phyloP scores from a whole-genome alignment of 768 basidiomycete genomes.

The Holtermannia corniformis region DNA sequence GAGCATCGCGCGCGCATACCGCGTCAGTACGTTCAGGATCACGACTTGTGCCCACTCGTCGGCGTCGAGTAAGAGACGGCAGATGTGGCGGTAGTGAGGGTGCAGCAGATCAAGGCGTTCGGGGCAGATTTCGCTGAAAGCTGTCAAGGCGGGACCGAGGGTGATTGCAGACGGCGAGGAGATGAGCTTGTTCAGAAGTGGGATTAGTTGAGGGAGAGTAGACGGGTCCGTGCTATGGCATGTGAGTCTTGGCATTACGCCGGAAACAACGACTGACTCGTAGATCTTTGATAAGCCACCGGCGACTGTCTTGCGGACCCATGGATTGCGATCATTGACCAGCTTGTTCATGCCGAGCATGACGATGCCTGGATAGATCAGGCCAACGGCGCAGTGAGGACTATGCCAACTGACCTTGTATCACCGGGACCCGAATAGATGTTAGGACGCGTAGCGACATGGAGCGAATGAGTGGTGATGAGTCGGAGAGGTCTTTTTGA shows the following conservation, averaged over 20 bases:
- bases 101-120: slow-evolving; percentile 80
- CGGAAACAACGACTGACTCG: slow-evolving; percentile 48
- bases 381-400: too few relatives aligned
- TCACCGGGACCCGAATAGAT: slow-evolving; percentile 81
- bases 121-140: slow-evolving; percentile 80
- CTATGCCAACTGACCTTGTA: too few relatives aligned
- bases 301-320: slow-evolving; percentile 86
- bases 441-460: slow-evolving; percentile 92
- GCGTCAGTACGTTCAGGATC: slow-evolving; percentile 62
- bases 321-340: slow-evolving; percentile 82
- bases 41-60: slow-evolving; percentile 96
- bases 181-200: slow-evolving; percentile 43
- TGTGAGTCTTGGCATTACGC: background rate
- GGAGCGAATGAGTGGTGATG: slow-evolving; percentile 85
- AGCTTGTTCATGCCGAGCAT: slow-evolving; percentile 80
- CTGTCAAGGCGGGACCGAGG: slow-evolving; percentile 72
- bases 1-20: slow-evolving; percentile 80
- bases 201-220: slow-evolving; percentile 56
- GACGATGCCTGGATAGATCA: slow-evolving; percentile 31
- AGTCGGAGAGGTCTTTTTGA: slow-evolving; percentile 87
- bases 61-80: slow-evolving; percentile 71
- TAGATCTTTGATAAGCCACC: slow-evolving; percentile 79
- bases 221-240: slow-evolving; percentile 58
- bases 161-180: slow-evolving; percentile 74
- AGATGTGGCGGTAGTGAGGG: slow-evolving; percentile 73